phyloP scores from a whole-genome alignment of 2,329 filamentous ascomycete genomes.

The Fusarium mexicanum region DNA sequence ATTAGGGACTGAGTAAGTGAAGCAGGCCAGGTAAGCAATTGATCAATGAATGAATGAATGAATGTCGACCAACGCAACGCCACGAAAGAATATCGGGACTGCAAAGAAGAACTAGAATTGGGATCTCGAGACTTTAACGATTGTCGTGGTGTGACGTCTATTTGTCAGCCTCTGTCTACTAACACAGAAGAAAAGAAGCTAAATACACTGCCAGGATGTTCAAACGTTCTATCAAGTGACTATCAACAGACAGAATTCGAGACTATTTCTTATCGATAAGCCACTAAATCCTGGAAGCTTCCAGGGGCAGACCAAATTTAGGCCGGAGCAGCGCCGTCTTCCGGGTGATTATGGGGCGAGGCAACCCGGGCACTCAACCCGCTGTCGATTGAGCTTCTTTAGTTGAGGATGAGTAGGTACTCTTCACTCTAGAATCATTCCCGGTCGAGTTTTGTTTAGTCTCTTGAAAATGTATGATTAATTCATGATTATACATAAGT shows the following conservation, averaged over 20 bases:
- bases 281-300: neutral
- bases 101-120: neutral
- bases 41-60: no score
- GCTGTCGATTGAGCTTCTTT: neutral
- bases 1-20: neutral
- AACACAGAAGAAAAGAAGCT: slow-evolving; percentile 2
- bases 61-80: neutral
- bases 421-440: neutral
- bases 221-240: neutral
- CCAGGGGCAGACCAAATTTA: slow-evolving; percentile 6
- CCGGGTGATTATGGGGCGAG: slow-evolving; percentile 23
- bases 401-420: neutral
- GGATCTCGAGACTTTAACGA: slow-evolving; percentile 5
- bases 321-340: slow-evolving; percentile 13
- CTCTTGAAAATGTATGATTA: neutral
- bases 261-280: slow-evolving; percentile 20
- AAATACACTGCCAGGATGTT: neutral
- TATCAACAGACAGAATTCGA: neutral
- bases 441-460: neutral
- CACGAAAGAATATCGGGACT: slow-evolving; percentile 1
- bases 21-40: neutral
- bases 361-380: neutral
- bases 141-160: slow-evolving; percentile 34
- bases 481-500: neutral
- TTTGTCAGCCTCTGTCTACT: slow-evolving; percentile 36